phyloP scores from a whole-genome alignment of 2,329 filamentous ascomycete genomes.

The Ambrosiella xylebori region DNA sequence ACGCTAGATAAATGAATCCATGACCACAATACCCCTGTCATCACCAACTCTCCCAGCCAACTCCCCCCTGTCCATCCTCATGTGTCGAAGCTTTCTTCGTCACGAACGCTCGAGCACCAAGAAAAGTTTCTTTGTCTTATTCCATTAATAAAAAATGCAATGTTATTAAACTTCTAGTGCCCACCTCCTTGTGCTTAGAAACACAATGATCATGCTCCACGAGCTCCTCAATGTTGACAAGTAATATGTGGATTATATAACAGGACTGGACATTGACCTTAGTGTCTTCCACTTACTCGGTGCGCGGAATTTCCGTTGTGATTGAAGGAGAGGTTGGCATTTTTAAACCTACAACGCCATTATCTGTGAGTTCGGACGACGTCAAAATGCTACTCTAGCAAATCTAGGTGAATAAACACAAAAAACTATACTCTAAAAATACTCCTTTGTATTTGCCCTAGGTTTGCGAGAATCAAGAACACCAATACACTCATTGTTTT shows the following conservation, averaged over 20 bases:
- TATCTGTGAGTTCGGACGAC: neutral
- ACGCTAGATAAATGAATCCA: neutral
- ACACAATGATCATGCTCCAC: neutral
- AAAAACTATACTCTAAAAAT: neutral
- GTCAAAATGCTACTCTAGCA: neutral
- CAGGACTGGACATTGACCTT: neutral
- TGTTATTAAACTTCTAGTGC: neutral
- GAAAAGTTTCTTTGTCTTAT: too few relatives aligned
- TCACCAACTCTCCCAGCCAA: neutral
- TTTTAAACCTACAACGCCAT: neutral
- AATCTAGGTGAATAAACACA: too few relatives aligned
- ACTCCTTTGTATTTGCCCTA: neutral
- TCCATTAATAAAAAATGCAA: neutral
- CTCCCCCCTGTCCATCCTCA: neutral
- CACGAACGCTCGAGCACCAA: neutral
- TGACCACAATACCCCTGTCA: neutral
- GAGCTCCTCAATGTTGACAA: neutral
- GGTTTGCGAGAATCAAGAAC: too few relatives aligned
- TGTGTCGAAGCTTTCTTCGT: neutral
- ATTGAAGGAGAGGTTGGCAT: neutral
- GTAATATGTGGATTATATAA: neutral
- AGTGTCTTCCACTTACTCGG: neutral
- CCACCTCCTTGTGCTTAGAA: neutral
- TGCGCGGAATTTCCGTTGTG: neutral
- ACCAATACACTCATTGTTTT: too few relatives aligned